phyloP scores from a whole-genome alignment of 192 early-diverging fungal genomes.

The Umbelopsis ramanniana region DNA sequence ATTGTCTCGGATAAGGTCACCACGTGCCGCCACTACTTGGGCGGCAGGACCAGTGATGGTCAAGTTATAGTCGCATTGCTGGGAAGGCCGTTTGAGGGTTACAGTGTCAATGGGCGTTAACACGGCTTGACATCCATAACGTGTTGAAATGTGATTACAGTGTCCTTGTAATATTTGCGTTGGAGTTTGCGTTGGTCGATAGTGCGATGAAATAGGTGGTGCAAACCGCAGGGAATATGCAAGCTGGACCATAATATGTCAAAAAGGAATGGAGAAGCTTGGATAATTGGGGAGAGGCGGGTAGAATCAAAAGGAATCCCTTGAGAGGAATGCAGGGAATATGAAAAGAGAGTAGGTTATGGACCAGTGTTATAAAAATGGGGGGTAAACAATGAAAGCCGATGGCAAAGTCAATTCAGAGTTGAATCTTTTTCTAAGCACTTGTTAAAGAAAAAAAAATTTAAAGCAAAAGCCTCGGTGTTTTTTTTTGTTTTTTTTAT shows the following conservation, averaged over 20 bases:
- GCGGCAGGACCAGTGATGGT: constrained; percentile 48
- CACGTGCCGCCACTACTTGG: constrained; percentile 44
- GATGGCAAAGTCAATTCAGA: constrained; percentile 14
- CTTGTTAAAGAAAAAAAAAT: constrained; percentile 18
- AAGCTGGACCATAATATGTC: constrained; percentile 13
- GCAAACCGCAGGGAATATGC: constrained; percentile 36
- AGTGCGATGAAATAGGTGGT: constrained; percentile 36
- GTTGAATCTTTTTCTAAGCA: not conserved
- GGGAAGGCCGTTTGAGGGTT: constrained; percentile 22
- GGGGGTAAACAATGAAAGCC: not conserved
- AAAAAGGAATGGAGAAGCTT: constrained; percentile 21
- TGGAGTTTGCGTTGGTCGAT: constrained; percentile 24
- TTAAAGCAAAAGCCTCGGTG: constrained; percentile 13
- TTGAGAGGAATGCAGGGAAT: constrained; percentile 20
- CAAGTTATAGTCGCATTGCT: constrained; percentile 52
- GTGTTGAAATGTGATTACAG: constrained; percentile 31
- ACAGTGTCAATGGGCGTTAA: constrained; percentile 17
- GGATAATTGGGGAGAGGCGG: not conserved
- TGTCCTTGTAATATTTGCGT: constrained; percentile 25
- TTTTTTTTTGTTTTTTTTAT: constrained; percentile 11
- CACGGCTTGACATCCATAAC: constrained; percentile 33
- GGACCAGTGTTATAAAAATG: not conserved
- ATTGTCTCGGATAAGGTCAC: constrained; percentile 48
- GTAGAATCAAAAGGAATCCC: constrained; percentile 15
- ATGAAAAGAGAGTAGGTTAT: not conserved